Evolutionary conservation across 257 asterid species (phyloP).

Genomic region (Mitragyna speciosa): DNA sequence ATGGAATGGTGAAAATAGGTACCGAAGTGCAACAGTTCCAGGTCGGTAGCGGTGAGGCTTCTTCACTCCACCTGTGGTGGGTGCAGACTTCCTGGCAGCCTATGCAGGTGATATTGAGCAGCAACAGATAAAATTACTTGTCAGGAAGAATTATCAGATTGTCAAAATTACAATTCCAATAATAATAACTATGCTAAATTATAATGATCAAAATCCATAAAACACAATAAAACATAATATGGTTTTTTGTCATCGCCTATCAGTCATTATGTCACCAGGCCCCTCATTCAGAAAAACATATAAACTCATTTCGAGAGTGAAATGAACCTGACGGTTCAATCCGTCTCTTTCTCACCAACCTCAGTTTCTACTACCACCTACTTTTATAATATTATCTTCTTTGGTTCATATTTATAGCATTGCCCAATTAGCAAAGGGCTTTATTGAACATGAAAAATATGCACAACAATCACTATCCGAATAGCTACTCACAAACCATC

Average conservation of each 20-base stretch:
- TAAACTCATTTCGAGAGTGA: not conserved
- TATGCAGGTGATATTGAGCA: not conserved
- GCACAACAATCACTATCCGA: not conserved
- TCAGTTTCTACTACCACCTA: not conserved
- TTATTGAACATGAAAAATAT: not conserved
- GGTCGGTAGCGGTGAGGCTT: constrained; percentile 21
- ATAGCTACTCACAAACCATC: not conserved
- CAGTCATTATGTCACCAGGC: not conserved
- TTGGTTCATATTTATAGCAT: not conserved
- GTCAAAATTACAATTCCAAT: not conserved
- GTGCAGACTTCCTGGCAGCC: constrained; percentile 31
- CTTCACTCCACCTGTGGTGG: constrained; percentile 25
- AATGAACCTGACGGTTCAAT: not conserved
- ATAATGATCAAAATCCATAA: not conserved
- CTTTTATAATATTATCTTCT: not conserved
- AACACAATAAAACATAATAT: not conserved
- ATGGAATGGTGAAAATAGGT: not conserved
- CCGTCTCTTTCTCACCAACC: not conserved
- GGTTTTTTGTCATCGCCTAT: not conserved
- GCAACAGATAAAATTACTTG: not conserved
- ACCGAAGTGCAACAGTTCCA: constrained; percentile 24
- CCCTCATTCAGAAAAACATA: not conserved
- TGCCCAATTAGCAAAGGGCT: not conserved
- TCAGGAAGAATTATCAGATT: not conserved
- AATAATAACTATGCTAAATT: not conserved